Base-by-base conservation (phyloP, 169 alveolate genomes). In the Amoebophrya sp. region DNA sequence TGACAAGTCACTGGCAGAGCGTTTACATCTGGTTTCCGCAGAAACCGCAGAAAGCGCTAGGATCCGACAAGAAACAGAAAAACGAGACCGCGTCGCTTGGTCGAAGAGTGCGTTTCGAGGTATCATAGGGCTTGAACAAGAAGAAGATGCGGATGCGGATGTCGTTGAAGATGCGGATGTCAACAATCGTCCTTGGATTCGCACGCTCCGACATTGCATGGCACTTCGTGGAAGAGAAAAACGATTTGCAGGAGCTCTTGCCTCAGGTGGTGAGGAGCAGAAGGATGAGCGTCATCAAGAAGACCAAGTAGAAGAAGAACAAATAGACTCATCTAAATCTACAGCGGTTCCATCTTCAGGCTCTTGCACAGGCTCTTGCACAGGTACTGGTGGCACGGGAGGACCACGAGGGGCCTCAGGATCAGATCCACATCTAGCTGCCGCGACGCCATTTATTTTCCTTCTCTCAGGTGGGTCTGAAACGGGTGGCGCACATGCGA, bases 11-110 rank as follows among this genome's bases (percentile, higher is more conserved):
- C 2, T 65, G 3, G 83, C 83, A 0, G 2, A 1, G 33, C 2
- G 83, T 1, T 36, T 65, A 1, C 2, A 12, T 29, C 12, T 6
- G 26, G 83, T 65, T 29, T 65, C 83, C 12, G 83, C 36, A 26
- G 83, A 65, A 36, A 65, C 83, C 1, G 26, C 10, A 65, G 26
- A 65, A 12, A 26, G 33, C 2, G 0, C 26, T 6, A 18, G n/a
- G n/a, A 12, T 18, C 33, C 2, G 83, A 36, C 33, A 26, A 36
- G 36, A 1, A 6, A 10, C 36, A 29, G 83, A 65, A 18, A 36
- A 65, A 65, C 39, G 38, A 36, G 83, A 65, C 33, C 83, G 83
- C 83, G 83, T 1, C 83, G 83, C 83, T 36, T 65, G 83, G 83
- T 65, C 36, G 83, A 29, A 65, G 12, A 6, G 12, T 65, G 83